Base-by-base conservation (phyloP, 2,329 filamentous ascomycete species). In the Fusarium musae region DNA sequence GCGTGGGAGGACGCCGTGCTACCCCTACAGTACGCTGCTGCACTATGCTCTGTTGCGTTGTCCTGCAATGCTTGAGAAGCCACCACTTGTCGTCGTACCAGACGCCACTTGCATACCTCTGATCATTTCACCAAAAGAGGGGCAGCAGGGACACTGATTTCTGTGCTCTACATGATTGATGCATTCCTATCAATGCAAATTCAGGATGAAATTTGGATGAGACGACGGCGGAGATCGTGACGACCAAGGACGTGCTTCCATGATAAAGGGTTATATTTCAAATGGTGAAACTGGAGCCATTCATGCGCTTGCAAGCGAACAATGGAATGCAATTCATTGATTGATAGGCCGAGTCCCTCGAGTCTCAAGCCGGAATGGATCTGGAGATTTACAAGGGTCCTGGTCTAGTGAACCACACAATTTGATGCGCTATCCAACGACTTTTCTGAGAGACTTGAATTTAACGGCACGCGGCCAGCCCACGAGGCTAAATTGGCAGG, bases 401-500 rank as follows among this genome's bases (percentile, higher is more conserved):
- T 47, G 53, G 69, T 63, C 69, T 62, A 75, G 69, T 62, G 69
- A 63, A 60, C 70, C 74, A 76, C 74, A 63, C 70, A 59, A 53
- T 61, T 66, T 68, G 66, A 67, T 72, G 69, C 73, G 70, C 70
- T 52, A 60, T 70, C 74, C 74, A 78, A 73, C 75, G 64, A 77
- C 56, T 69, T 77, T 64, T 58, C 66, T 61, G 58, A 62, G 58
- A 62, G 60, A 72, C 58, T 72, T 67, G 63, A 69, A 66, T 69
- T 60, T 44, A 73, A 74, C 64, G 72, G 76, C 76, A 78, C 76
- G 76, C 72, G 76, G 76, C 65, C 76, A 77, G 59, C 58, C 75
- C 75, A 78, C 73, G 76, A 75, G 76, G 70, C 76, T 78, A 78
- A 75, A 70, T 76, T 73, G 76, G 72, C 71, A 73, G 66, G 75